phyloP scores from a whole-genome alignment of 2,329 filamentous ascomycete species.

The Fusarium oligoseptatum region DNA sequence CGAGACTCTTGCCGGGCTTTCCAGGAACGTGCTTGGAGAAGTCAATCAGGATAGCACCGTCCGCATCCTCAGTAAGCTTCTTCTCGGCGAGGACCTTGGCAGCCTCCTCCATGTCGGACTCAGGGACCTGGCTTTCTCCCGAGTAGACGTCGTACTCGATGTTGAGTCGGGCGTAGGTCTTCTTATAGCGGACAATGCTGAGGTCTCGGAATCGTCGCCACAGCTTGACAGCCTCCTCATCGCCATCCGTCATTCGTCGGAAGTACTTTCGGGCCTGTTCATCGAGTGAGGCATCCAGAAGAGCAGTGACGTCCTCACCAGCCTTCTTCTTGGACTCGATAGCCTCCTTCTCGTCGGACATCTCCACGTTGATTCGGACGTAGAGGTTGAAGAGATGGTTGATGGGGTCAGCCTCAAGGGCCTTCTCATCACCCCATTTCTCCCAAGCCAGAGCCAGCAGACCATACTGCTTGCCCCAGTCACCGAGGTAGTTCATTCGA shows the following conservation, averaged over 20 bases:
- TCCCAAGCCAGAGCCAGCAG: slow-evolving; percentile 76
- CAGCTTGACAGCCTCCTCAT: slow-evolving; percentile 69
- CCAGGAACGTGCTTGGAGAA: slow-evolving; percentile 76
- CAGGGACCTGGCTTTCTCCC: slow-evolving; percentile 79
- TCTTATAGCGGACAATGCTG: slow-evolving; percentile 75
- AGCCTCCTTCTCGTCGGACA: slow-evolving; percentile 74
- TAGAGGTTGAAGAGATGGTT: slow-evolving; percentile 88
- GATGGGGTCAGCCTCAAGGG: slow-evolving; percentile 79
- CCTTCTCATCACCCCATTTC: slow-evolving; percentile 80
- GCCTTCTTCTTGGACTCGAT: slow-evolving; percentile 69
- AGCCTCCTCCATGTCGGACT: slow-evolving; percentile 74
- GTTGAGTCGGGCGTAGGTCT: slow-evolving; percentile 78
- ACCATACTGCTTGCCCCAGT: slow-evolving; percentile 50
- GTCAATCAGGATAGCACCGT: slow-evolving; percentile 80
- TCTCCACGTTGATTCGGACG: slow-evolving; percentile 79
- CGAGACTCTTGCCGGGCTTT: slow-evolving; percentile 77
- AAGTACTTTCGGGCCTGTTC: slow-evolving; percentile 82
- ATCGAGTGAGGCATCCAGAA: slow-evolving; percentile 72
- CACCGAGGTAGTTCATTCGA: slow-evolving; percentile 71
- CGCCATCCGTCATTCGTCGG: slow-evolving; percentile 78
- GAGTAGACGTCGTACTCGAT: slow-evolving; percentile 78
- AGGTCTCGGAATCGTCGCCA: slow-evolving; percentile 77
- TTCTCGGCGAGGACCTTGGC: slow-evolving; percentile 73
- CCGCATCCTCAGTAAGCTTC: slow-evolving; percentile 75
- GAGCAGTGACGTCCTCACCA: slow-evolving; percentile 62